phyloP scores from a whole-genome alignment of 179 eudicot species.

The Camellia oleifera region DNA sequence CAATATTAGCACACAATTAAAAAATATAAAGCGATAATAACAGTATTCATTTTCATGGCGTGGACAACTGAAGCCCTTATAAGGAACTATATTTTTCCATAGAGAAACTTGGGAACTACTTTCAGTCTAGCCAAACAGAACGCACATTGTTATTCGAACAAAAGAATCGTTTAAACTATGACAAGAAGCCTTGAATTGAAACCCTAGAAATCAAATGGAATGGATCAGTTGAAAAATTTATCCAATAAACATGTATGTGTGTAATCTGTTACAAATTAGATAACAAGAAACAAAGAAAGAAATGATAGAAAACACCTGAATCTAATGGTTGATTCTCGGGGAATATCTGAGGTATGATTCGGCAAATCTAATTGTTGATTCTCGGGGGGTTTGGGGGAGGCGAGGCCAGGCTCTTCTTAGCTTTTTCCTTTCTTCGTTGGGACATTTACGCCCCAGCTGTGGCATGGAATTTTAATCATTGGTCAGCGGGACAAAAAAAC shows the following conservation, averaged over 20 bases:
- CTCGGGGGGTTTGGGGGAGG: neutral
- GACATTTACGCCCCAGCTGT: no score
- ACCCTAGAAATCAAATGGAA: conserved; percentile 15
- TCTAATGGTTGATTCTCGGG: neutral
- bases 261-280: neutral
- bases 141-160: neutral
- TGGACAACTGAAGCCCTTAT: neutral
- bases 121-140: neutral
- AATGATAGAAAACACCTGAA: conserved; percentile 1
- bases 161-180: neutral
- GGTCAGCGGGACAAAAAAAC: no score
- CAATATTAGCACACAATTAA: neutral
- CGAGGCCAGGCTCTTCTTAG: neutral
- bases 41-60: neutral
- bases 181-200: neutral
- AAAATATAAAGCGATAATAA: neutral
- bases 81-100: neutral
- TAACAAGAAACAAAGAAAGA: neutral
- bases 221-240: neutral
- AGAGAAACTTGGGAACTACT: neutral
- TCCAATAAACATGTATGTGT: neutral
- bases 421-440: no score
- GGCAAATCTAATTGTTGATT: neutral
- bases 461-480: no score
- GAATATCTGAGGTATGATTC: neutral